Conservation (phyloP, 331 rosid genomes). For the Acacia pycnantha region DNA sequence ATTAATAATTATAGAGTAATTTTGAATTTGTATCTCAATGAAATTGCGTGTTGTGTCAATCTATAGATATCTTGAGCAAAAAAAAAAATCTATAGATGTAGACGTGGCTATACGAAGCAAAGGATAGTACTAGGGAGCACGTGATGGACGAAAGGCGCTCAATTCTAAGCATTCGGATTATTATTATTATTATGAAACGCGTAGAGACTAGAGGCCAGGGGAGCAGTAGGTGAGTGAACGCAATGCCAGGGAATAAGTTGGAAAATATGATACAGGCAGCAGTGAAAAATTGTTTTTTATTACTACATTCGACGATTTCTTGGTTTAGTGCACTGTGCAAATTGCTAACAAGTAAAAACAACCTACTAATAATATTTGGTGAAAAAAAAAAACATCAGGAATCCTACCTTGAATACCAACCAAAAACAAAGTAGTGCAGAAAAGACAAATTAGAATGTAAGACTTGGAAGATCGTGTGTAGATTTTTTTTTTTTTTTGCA, state of each 20-base stretch:
- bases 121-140: background rate
- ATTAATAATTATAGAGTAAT: background rate
- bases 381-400: background rate
- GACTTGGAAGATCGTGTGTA: background rate
- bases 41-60: background rate
- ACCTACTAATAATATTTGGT: background rate
- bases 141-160: background rate
- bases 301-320: background rate
- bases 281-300: background rate
- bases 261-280: background rate
- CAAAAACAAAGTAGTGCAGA: background rate
- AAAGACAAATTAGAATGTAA: background rate
- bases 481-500: no score
- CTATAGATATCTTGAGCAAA: no score
- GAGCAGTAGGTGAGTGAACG: background rate
- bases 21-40: background rate
- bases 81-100: no score
- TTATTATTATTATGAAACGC: background rate
- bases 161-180: background rate
- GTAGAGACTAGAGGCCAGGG: background rate
- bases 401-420: background rate
- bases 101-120: background rate
- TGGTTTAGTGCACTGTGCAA: background rate
- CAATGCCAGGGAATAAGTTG: background rate
- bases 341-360: background rate